A percentile compares a stretch with the other conserved stretches of the same genome.
phyloP scores from a whole-genome alignment of 2,329 filamentous ascomycete genomes.

The Pseudomassariella vexata region DNA sequence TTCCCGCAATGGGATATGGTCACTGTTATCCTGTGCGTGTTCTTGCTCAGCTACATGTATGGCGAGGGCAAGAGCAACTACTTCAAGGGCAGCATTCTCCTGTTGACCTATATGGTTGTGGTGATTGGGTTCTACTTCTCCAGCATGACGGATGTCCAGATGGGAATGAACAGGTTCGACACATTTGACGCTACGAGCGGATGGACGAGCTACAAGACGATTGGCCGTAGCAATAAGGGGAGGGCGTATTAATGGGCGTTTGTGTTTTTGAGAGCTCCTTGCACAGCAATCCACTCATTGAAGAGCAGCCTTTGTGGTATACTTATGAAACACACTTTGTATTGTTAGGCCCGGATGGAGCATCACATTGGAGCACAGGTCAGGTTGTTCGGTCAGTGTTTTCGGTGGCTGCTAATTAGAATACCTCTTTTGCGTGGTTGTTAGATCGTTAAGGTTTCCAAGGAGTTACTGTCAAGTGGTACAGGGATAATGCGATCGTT shows the following conservation, averaged over 20 bases:
- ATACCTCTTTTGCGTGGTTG: too few species aligned
- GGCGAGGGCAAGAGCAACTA: conserved; percentile 99
- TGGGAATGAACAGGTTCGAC: conserved; percentile 45
- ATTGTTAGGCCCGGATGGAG: too few species aligned
- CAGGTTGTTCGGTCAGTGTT: too few species aligned
- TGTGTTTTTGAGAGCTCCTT: conserved; percentile 10
- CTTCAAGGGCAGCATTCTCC: conserved; percentile 95
- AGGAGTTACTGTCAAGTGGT: too few species aligned
- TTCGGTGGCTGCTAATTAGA: too few species aligned
- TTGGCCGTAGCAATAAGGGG: conserved; percentile 39
- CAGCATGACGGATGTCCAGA: conserved; percentile 38
- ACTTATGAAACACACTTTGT: too few species aligned
- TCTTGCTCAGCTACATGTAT: conserved; percentile 95
- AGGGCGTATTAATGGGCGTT: conserved; percentile 23
- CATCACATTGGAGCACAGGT: too few species aligned
- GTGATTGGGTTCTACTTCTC: conserved; percentile 89
- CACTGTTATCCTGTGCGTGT: conserved; percentile 91
- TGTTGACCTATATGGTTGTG: conserved; percentile 89
- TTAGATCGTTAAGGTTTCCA: too few species aligned
- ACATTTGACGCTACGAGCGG: conserved; percentile 43
- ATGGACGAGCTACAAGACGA: conserved; percentile 47
- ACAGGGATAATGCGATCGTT: too few species aligned
- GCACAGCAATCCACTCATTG: neutral
- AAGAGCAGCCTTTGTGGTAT: too few species aligned
- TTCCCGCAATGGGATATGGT: conserved; percentile 99